Conservation (phyloP, 1,139 yeast species). For the Taphrina populina region DNA sequence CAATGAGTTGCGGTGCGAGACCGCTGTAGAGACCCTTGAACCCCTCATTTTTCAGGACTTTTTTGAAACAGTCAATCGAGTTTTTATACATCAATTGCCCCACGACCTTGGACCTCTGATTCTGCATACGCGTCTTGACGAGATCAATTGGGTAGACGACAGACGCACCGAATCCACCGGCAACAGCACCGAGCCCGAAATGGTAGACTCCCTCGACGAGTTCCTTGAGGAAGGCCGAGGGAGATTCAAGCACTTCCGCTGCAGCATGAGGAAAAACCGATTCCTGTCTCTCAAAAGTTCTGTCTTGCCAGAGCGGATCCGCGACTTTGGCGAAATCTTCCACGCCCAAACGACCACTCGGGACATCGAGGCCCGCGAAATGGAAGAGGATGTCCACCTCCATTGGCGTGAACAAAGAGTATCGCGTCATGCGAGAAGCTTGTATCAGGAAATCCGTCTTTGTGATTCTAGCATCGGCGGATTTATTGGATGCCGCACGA, state of each 20-base stretch:
- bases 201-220: conserved; percentile 85
- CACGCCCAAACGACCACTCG: conserved; percentile 46
- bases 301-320: conserved; percentile 50
- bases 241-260: conserved; percentile 50
- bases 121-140: conserved; percentile 96
- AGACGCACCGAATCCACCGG: conserved; percentile 97
- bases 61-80: conserved; percentile 80
- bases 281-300: conserved; percentile 39
- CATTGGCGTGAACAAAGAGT: conserved; percentile 50
- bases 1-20: conserved; percentile 87
- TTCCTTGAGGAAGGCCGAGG: conserved; percentile 47
- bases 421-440: conserved; percentile 49
- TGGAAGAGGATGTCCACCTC: conserved; percentile 51
- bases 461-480: conserved; percentile 47
- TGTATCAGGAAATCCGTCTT: conserved; percentile 48
- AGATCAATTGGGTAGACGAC: conserved; percentile 97
- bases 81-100: conserved; percentile 62
- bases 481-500: conserved; percentile 43
- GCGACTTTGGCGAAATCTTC: conserved; percentile 50
- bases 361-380: conserved; percentile 47
- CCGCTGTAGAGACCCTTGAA: conserved; percentile 89
- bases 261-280: conserved; percentile 44
- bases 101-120: conserved; percentile 70
- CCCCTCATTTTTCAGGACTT: conserved; percentile 77
- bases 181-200: conserved; percentile 85